Evolutionary conservation across 345 rosid genomes (phyloP).

Genomic region (Boechera divaricarpa): DNA sequence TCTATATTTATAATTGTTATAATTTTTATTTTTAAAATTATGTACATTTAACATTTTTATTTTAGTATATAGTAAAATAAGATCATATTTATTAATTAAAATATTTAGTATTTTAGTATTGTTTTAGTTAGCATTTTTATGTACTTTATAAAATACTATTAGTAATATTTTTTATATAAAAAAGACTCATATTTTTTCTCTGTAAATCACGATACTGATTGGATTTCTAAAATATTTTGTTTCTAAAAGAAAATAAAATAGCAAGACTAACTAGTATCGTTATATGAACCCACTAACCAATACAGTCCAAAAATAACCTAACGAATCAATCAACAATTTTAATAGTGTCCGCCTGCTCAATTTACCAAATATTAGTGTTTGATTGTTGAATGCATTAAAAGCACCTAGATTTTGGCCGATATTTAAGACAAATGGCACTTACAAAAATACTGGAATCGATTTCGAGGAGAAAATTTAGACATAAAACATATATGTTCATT

Average conservation of each 20-base stretch:
- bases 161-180: too few species aligned
- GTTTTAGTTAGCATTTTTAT: too few species aligned
- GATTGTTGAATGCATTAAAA: constrained; percentile 10
- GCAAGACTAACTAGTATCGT: not conserved
- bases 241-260: not conserved
- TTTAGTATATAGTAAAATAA: too few species aligned
- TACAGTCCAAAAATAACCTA: constrained; percentile 5
- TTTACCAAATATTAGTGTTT: constrained; percentile 1
- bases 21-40: too few species aligned
- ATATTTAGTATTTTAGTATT: too few species aligned
- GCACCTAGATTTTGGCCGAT: not conserved
- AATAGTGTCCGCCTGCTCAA: not conserved
- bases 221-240: not conserved
- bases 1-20: too few species aligned
- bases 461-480: not conserved
- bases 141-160: too few species aligned
- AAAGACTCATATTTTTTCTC: too few species aligned
- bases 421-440: not conserved
- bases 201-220: too few species aligned
- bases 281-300: constrained; percentile 10
- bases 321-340: not conserved
- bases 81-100: too few species aligned
- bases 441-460: not conserved
- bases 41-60: too few species aligned
- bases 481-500: not conserved